These are phyloP conservation scores for Moelleriella libera DNA, from an alignment of 2,329 filamentous ascomycete genomes.

Conservation along the genomic window DNA sequence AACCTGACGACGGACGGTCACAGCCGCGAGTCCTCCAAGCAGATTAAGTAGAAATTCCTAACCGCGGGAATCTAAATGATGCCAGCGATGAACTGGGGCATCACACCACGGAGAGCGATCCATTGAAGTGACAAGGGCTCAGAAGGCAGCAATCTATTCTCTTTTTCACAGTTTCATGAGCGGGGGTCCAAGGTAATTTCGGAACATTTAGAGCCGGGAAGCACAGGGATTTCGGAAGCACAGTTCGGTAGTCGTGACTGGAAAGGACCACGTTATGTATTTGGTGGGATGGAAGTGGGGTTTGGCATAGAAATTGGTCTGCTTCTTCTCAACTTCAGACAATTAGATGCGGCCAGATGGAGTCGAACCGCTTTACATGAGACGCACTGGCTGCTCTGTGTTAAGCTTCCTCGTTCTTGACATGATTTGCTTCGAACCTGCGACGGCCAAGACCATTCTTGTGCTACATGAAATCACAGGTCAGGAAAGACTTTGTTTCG, in stretches of 20 bases:
- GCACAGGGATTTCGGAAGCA: background rate
- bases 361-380: background rate
- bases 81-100: too few relatives aligned
- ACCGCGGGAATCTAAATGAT: background rate
- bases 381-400: background rate
- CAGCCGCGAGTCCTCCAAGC: conserved; percentile 18
- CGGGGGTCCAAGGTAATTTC: background rate
- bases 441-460: background rate
- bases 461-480: background rate
- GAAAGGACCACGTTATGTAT: too few relatives aligned
- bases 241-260: background rate
- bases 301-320: conserved; percentile 3
- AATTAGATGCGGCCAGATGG: conserved; percentile 1
- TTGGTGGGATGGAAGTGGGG: background rate
- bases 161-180: too few relatives aligned
- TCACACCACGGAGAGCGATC: too few relatives aligned
- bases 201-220: background rate
- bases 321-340: background rate
- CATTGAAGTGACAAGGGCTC: too few relatives aligned
- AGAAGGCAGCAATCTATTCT: too few relatives aligned
- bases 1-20: conserved; percentile 7
- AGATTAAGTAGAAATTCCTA: conserved; percentile 1
- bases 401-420: background rate
- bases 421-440: background rate
- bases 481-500: background rate